Evolutionary conservation across 768 basidiomycete species (phyloP), one percentile per base, ranked within the genome.

Genomic region (Boletus tomentosulus): DNA sequence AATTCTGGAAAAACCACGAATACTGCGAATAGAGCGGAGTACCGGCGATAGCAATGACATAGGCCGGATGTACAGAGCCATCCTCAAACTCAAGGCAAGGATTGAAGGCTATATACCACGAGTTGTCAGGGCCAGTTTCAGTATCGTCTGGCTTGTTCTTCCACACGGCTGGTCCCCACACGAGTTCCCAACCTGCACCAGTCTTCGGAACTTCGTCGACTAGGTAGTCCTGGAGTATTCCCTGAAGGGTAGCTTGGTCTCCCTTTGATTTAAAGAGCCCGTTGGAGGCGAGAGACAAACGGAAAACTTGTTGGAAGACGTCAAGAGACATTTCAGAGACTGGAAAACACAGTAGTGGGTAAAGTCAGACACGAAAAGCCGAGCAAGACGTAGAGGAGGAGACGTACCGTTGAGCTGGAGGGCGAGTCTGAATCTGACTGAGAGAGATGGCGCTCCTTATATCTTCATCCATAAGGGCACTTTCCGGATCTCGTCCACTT

Each of bases 101-200:
- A 33, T 53, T 41, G 34, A 34, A 38, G 15, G 50, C 57, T 25
- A 58, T 27, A 11, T 38, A 56, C 51, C 55, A 58, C 27, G 55
- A 48, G 38, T 48, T 48, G 25, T 53, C 51, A 22, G 55, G 57
- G 2, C 46, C 47, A 5, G 47, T 46, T 2, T 33, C 22, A 13
- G 6, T 12, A 6, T 46, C 24, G 11, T 37, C 38, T 16, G 57
- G 51, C 3, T 25, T 19, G 16, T 31, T 22, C 41, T 58, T 56
- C 37, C 46, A 56, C 13, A 56, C 48, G 15, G 45, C 37, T 7
- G 54, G 57, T n/a, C 54, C 54, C 57, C 55, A 56, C 11, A 31
- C 51, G 30, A 52, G 19, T 12, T 34, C 19, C 57, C 54, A 56
- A 6, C 10, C 44, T 31, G 13, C 22, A n/a, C 54, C 43, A 11